Conservation (phyloP, 768 basidiomycete species). For the Sistotremastrum niveocremeum region DNA sequence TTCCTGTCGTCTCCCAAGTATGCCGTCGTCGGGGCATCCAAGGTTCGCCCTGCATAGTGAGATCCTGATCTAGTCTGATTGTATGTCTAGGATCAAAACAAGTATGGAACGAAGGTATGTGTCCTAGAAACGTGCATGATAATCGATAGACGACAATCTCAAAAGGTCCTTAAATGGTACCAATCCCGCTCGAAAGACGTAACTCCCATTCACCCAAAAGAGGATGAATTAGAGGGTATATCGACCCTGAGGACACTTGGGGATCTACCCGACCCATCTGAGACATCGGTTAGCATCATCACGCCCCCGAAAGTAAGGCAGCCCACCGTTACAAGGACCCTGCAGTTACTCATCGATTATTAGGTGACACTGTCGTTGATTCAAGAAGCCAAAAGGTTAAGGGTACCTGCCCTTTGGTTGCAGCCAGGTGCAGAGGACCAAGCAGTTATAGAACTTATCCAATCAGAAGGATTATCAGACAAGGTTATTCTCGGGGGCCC, state of each 20-base stretch:
- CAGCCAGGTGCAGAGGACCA: conserved; percentile 79
- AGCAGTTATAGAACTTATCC: conserved; percentile 48
- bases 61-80: too few relatives aligned
- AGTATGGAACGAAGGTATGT: conserved; percentile 63
- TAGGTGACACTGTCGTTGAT: conserved; percentile 61
- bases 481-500: conserved; percentile 72
- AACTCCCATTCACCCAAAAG: conserved; percentile 69
- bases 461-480: conserved; percentile 46
- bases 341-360: background rate
- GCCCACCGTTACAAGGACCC: background rate
- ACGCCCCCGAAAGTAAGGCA: conserved; percentile 54
- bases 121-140: background rate
- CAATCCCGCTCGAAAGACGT: conserved; percentile 41
- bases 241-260: conserved; percentile 39
- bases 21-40: conserved; percentile 77
- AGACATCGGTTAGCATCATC: conserved; percentile 67
- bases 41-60: conserved; percentile 9
- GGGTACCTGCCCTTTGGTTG: conserved; percentile 73
- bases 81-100: conserved; percentile 34
- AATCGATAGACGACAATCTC: background rate
- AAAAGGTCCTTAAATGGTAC: conserved; percentile 70
- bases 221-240: conserved; percentile 54
- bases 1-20: conserved; percentile 54
- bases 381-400: conserved; percentile 51
- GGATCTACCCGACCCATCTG: conserved; percentile 42